Evolutionary conservation across 2,329 filamentous ascomycete species (phyloP).

Genomic region (Cordyceps farinosa): DNA sequence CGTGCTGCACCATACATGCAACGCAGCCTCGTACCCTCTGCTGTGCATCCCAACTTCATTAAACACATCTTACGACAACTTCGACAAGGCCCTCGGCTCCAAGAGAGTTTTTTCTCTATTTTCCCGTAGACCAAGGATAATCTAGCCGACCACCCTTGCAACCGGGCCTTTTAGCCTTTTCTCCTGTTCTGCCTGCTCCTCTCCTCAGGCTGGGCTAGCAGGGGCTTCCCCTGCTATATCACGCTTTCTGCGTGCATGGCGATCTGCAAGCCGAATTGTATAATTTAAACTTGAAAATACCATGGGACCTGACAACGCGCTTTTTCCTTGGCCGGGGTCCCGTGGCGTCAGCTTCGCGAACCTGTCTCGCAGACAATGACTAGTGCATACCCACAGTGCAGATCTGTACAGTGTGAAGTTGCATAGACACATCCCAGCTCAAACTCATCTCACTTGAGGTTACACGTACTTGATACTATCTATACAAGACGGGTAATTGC

Average conservation of each 20-base stretch:
- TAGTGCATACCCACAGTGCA: neutral
- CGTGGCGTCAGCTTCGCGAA: neutral
- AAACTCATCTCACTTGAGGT: too few species aligned
- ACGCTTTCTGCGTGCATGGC: neutral
- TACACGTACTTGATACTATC: too few species aligned
- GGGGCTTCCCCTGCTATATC: neutral
- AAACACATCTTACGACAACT: too few species aligned
- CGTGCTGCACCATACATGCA: neutral
- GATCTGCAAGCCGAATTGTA: neutral
- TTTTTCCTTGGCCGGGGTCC: neutral
- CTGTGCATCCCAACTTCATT: neutral
- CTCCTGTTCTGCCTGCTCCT: neutral
- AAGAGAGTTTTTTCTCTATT: too few species aligned
- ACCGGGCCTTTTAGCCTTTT: neutral
- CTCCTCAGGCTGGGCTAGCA: neutral
- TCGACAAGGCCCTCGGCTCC: too few species aligned
- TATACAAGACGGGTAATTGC: neutral
- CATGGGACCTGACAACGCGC: neutral
- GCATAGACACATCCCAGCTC: too few species aligned
- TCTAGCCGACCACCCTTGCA: neutral
- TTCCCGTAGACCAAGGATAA: neutral
- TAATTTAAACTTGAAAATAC: neutral
- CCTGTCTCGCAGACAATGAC: too few species aligned
- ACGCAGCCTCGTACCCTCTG: neutral
- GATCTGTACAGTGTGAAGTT: neutral